These are phyloP conservation scores for Calonectria fujianensis DNA, from an alignment of 2,329 filamentous ascomycete species.

Conservation along the genomic window DNA sequence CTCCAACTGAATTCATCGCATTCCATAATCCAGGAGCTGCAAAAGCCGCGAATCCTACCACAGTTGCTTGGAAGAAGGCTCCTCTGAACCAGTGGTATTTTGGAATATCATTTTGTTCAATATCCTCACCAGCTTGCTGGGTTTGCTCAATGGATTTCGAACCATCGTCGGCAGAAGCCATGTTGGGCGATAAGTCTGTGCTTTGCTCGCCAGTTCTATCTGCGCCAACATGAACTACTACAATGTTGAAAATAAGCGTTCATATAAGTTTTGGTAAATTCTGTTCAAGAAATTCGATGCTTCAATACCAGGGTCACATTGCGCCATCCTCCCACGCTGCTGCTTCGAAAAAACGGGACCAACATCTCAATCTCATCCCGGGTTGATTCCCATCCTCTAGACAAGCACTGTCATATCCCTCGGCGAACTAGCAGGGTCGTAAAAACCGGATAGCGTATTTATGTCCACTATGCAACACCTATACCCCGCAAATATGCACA, in stretches of 20 bases:
- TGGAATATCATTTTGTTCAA: background rate
- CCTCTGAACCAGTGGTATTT: slow-evolving; percentile 27
- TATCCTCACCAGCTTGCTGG: background rate
- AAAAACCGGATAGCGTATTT: background rate
- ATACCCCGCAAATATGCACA: slow-evolving; percentile 7
- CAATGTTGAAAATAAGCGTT: background rate
- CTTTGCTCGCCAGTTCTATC: too few species aligned
- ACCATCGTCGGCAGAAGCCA: background rate
- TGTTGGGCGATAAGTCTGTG: background rate
- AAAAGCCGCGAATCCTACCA: slow-evolving; percentile 36
- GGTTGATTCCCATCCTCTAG: background rate
- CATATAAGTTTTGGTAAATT: background rate
- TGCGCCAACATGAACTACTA: background rate
- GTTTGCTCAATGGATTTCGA: background rate
- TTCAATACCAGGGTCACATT: background rate
- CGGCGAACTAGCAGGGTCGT: too few species aligned
- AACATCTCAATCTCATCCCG: background rate
- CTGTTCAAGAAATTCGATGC: background rate
- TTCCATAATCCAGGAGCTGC: slow-evolving; percentile 59
- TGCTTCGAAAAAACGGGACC: background rate
- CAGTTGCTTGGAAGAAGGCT: slow-evolving; percentile 25
- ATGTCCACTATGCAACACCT: background rate
- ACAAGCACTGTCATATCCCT: background rate
- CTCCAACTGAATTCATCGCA: slow-evolving; percentile 41
- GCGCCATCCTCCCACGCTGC: background rate